Evolutionary conservation across 257 asterid genomes (phyloP), one percentile per base, ranked within the genome.

Genomic region (Catharanthus roseus): DNA sequence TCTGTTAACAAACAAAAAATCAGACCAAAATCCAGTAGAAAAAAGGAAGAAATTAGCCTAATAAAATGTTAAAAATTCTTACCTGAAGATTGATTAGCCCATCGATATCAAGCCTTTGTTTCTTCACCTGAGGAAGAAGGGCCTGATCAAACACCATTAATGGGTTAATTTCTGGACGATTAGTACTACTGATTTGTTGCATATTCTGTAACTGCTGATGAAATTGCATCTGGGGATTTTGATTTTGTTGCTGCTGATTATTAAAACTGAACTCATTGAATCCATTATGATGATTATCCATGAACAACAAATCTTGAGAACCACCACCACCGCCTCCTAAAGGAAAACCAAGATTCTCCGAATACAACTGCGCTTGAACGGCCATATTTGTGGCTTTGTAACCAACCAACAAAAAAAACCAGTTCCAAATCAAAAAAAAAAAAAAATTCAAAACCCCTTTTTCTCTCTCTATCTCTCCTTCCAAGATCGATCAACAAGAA

Each of bases 31-130:
- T 3, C 10, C 3, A 6, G 41, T 26, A 21, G 0, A 7, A 12
- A 8, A 21, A 50, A 3, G n/a, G 6, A n/a, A n/a, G n/a, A n/a
- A n/a, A n/a, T n/a, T n/a, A n/a, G n/a, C n/a, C n/a, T n/a, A n/a
- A n/a, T n/a, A 6, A 7, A 72, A 29, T 3, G 38, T 29, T 0
- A 0, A 23, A 3, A 29, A 13, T 26, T 7, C 61, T 26, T 11
- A 92, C 98, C 89, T 90, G 95, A 4, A 84, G 73, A 66, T 50
- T 54, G 76, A 93, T 74, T 76, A 86, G 61, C 4, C 76, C 78
- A 72, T 93, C 93, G 10, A 87, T 80, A 56, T 90, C 93, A 44
- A 75, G 51, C 51, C 81, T 74, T 29, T 90, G 93, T 56, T 77
- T 79, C 44, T 84, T 85, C 33, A 79, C 15, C 58, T 82, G 90